Evolutionary conservation across 78 protist genomes (phyloP), one percentile per base, ranked within the genome.

Genomic region (Paratrimastix pyriformis): DNA sequence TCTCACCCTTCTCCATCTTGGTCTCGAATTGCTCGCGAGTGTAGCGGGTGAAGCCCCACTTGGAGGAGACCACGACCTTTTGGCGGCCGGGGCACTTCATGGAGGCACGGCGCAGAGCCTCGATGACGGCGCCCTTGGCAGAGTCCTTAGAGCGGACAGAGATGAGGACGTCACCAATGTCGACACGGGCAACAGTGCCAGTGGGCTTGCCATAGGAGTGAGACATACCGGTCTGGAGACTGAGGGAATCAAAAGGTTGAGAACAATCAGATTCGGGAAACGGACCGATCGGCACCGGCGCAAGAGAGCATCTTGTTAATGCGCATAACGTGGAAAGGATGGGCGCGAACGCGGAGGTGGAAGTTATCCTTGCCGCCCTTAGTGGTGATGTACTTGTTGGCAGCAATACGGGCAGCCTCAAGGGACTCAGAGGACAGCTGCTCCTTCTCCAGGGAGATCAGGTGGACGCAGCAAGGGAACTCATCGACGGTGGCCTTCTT

Each of bases 241-340:
- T 82, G 57, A 1, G 38, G 11, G 57, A 76, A 1, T 30, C 42
- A 52, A 29, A 32, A 1, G 65, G 45, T 38, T 2, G 57, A 35
- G 21, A 59, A 3, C 39, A 60, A 57, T 3, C 54, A 70, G 21
- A 1, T 15, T 7, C 6, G 42, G 15, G 75, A 57, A 11, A 50
- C 26, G 5, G 6, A 82, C 79, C 94, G 79, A 96, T 98, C 99
- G 32, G 99, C 99, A 50, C 99, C 99, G 71, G 99, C 99, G 77
- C 99, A 96, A 43, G 98, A 91, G 45, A 98, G 89, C 99, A 97
- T 98, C 92, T 98, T 98, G 92, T 98, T 98, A 93, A 98, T 96
- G 82, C 99, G 97, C 68, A 94, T 69, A 54, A 98, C 98, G 87
- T 97, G 99, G 94, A 79, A 97, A 40, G 99, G 99, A 91, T 97